These are phyloP conservation scores for Xanthoceras sorbifolium DNA, from an alignment of 345 rosid genomes.

Conservation along the genomic window DNA sequence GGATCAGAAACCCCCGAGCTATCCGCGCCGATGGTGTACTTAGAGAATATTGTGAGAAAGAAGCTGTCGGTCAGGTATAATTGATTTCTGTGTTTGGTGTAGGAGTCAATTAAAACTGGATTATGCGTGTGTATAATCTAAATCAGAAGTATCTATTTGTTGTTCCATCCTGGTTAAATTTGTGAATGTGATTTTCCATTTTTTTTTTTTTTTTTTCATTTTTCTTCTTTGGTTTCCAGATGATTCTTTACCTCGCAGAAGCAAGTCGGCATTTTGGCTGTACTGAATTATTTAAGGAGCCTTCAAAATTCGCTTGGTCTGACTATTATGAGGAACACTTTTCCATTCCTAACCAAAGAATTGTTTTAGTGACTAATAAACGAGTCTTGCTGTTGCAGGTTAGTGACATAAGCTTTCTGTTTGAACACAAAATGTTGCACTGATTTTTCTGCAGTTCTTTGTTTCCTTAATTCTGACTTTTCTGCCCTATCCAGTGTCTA, in stretches of 20 bases:
- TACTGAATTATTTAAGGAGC: constrained; percentile 90
- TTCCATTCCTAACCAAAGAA: constrained; percentile 70
- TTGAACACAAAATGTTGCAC: neutral
- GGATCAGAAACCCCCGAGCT: constrained; percentile 92
- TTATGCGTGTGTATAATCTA: neutral
- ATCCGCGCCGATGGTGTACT: constrained; percentile 75
- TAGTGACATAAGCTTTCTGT: constrained; percentile 11
- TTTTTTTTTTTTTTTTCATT: constrained; percentile 1
- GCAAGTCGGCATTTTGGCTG: constrained; percentile 90
- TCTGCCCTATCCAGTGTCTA: constrained; percentile 52
- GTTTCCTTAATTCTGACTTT: constrained; percentile 20
- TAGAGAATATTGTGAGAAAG: constrained; percentile 80
- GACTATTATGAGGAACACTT: constrained; percentile 90
- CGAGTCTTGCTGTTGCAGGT: constrained; percentile 92
- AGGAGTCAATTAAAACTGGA: neutral
- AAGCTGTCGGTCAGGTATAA: constrained; percentile 90
- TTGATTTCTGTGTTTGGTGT: neutral
- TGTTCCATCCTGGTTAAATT: neutral
- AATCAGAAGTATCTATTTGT: neutral
- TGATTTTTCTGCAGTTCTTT: constrained; percentile 2
- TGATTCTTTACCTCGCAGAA: constrained; percentile 89
- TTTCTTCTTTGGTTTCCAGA: constrained; percentile 50
- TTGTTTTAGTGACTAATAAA: constrained; percentile 81
- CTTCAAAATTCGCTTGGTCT: constrained; percentile 86
- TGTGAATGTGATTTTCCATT: constrained; percentile 4